Evolutionary conservation across 2,329 filamentous ascomycete species (phyloP), one percentile per base, ranked within the genome.

Genomic region (Beauveria scarabaeidicola): DNA sequence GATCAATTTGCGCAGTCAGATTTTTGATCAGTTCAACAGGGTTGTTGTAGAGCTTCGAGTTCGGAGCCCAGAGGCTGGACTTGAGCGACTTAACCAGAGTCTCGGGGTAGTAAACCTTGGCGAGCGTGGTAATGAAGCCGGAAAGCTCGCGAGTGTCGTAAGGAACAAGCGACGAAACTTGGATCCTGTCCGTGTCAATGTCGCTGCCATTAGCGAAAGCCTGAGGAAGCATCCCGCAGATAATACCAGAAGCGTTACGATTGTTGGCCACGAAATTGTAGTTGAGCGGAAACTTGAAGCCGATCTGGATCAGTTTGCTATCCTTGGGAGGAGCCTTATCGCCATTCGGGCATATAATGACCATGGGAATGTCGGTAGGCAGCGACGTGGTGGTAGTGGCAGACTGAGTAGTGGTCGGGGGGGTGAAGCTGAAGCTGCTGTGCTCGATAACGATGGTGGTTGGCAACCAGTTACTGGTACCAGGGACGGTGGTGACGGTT

Each of bases 51-150:
- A 97, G 76, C 23, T 74, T 70, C n/a, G 90, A 88, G 63, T 83
- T 83, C 15, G 90, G 86, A 54, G 85, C 85, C 68, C 84, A 82
- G 61, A 97, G 77, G 68, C 91, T 84, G 63, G 86, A 75, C 59
- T 82, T 76, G 27, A 97, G 79, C 29, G 81, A 78, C 59, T 85
- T 81, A 43, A 96, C 82, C 67, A 90, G 77, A 52, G 82, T 83
- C 8, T 77, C 79, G 1, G 91, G 91, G 67, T 95, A 90, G 71
- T 87, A 91, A 61, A 87, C 64, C 62, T 74, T 73, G 54, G 75
- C 84, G 65, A 91, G 78, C 17, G 92, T 96, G 0, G 91, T 95
- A 64, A 95, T 86, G 74, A 89, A 97, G 46, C 87, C 87, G n/a
- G n/a, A n/a, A n/a, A n/a, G n/a, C n/a, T n/a, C 69, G 47, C 81